Evolutionary conservation across 1,284 basidiomycete genomes (phyloP).

Genomic region (Ceratorhiza oryzae-sativae): DNA sequence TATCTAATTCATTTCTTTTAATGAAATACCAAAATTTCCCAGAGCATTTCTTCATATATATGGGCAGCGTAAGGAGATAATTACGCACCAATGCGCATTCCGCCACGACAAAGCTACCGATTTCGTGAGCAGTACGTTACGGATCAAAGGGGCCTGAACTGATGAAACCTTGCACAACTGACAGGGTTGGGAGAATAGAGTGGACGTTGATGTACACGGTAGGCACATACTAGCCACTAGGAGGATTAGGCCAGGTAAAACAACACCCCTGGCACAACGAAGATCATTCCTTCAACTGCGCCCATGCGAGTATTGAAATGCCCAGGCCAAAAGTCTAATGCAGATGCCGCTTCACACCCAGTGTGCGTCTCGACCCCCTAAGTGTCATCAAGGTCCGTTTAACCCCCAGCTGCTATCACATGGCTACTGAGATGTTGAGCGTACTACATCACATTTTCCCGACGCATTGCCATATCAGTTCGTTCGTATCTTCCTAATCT

Average conservation of each 20-base stretch:
- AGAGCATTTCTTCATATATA: too few species aligned
- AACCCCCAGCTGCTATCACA: constrained; percentile 1
- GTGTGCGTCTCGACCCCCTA: not conserved
- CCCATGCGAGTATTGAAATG: not conserved
- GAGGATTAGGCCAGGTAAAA: not conserved
- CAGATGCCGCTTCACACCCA: not conserved
- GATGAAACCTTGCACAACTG: not conserved
- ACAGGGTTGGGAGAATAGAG: not conserved
- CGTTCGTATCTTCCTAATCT: not conserved
- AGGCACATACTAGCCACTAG: not conserved
- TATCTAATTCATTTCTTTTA: too few species aligned
- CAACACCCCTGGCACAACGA: not conserved
- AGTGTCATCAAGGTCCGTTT: not conserved
- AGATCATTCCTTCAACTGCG: not conserved
- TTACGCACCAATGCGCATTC: too few species aligned
- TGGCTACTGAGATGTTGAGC: constrained; percentile 7
- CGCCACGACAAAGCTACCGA: too few species aligned
- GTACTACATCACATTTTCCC: not conserved
- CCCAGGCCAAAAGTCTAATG: not conserved
- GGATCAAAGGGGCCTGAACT: too few species aligned
- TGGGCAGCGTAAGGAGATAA: too few species aligned
- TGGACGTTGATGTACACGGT: not conserved
- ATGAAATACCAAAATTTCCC: too few species aligned
- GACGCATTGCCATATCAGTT: not conserved
- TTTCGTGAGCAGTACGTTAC: too few species aligned